These are phyloP conservation scores for Trichoderma citrinoviride DNA, from an alignment of 2,329 filamentous ascomycete species.

Conservation along the genomic window DNA sequence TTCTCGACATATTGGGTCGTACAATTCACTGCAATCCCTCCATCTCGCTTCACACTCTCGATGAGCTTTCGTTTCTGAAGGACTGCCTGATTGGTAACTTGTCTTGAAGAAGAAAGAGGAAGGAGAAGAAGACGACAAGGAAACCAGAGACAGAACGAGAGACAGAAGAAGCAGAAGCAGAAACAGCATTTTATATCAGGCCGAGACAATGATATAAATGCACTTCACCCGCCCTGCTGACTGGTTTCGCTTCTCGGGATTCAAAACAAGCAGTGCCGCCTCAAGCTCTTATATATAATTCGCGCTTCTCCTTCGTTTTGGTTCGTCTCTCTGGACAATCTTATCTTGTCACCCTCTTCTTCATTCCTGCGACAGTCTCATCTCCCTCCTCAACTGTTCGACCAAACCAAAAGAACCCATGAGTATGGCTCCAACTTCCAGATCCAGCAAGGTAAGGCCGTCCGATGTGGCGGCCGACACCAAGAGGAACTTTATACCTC, in stretches of 20 bases:
- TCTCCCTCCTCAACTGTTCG: not conserved
- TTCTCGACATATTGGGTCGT: conserved; percentile 38
- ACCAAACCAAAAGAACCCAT: not conserved
- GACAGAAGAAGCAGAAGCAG: not conserved
- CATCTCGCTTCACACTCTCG: conserved; percentile 28
- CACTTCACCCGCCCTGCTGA: conserved; percentile 12
- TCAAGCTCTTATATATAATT: not conserved
- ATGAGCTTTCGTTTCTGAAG: conserved; percentile 18
- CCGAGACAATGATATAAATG: conserved; percentile 18
- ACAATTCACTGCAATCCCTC: conserved; percentile 34
- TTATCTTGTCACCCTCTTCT: not conserved
- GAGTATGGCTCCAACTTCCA: conserved; percentile 35
- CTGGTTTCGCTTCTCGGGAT: conserved; percentile 6
- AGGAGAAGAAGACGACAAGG: not conserved
- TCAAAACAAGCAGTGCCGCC: not conserved
- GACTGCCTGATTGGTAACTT: conserved; percentile 2
- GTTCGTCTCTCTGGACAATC: not conserved
- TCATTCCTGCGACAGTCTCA: not conserved
- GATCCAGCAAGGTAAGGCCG: conserved; percentile 36
- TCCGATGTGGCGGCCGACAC: conserved; percentile 70
- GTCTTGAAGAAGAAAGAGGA: not conserved
- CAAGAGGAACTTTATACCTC: conserved; percentile 67
- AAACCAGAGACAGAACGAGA: not conserved
- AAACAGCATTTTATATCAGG: conserved; percentile 3
- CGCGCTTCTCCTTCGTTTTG: not conserved